Conservation (phyloP, 768 basidiomycete genomes). For the Mycena metata region DNA sequence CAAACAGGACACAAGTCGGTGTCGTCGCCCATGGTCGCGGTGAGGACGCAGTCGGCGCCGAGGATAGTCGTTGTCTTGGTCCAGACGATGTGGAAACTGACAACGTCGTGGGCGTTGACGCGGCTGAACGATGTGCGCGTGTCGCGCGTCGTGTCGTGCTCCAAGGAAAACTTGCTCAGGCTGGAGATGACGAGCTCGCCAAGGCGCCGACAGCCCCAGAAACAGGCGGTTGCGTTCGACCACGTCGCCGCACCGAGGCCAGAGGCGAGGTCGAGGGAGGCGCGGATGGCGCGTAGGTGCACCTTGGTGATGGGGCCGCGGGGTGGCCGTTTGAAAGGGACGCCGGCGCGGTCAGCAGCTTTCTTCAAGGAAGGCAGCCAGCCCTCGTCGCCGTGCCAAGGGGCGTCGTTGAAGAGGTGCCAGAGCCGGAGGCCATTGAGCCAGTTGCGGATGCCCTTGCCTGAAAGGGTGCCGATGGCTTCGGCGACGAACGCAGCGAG, state of each 20-base stretch:
- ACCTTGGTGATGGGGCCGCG: constrained; percentile 11
- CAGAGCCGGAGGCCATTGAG: constrained; percentile 10
- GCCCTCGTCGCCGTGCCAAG: constrained; percentile 22
- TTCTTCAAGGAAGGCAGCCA: not conserved
- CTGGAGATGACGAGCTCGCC: constrained; percentile 14
- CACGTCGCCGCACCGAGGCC: constrained; percentile 1
- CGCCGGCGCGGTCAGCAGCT: constrained; percentile 7
- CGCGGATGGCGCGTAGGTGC: constrained; percentile 6
- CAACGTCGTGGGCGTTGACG: not conserved
- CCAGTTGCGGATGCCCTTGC: constrained; percentile 13
- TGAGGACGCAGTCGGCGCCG: constrained; percentile 1
- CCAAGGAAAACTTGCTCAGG: not conserved
- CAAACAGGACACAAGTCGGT: constrained; percentile 1
- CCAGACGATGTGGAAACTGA: constrained; percentile 2
- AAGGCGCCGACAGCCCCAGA: constrained; percentile 25
- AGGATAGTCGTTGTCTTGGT: not conserved
- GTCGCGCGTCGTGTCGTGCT: not conserved
- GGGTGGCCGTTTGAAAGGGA: not conserved
- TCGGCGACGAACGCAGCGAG: constrained; percentile 30
- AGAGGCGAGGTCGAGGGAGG: constrained; percentile 1
- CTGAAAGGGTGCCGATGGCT: constrained; percentile 4
- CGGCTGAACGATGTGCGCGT: not conserved
- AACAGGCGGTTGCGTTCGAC: constrained; percentile 3
- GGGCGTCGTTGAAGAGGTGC: constrained; percentile 19
- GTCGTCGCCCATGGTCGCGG: not conserved